Percentiles rank a stretch among this genome's conserved stretches.
These are phyloP conservation scores for Nigrograna mackinnonii DNA, from an alignment of 2,329 filamentous ascomycete species.

Conservation along the genomic window DNA sequence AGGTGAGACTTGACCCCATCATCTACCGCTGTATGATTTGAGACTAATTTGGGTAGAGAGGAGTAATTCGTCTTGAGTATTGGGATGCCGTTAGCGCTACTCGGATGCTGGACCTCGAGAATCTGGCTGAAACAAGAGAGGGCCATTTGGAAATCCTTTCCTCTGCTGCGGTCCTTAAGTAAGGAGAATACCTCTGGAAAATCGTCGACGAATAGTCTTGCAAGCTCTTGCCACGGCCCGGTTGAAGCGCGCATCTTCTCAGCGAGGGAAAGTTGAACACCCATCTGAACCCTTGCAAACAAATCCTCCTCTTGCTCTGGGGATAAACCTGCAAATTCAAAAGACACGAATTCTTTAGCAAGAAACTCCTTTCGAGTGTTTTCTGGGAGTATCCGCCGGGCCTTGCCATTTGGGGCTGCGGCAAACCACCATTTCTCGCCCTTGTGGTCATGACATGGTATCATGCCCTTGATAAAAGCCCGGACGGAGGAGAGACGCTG, in stretches of 20 bases:
- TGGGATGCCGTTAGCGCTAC: slow-evolving; percentile 24
- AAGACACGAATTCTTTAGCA: slow-evolving; percentile 45
- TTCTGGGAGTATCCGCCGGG: slow-evolving; percentile 37
- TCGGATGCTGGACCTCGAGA: slow-evolving; percentile 34
- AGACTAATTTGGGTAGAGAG: slow-evolving; percentile 25
- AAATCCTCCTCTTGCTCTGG: slow-evolving; percentile 51
- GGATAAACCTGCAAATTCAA: slow-evolving; percentile 46
- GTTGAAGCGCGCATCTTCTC: slow-evolving; percentile 52
- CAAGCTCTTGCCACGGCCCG: slow-evolving; percentile 51
- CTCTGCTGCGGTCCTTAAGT: slow-evolving; percentile 29
- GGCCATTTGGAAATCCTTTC: slow-evolving; percentile 37
- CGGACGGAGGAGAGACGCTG: slow-evolving; percentile 51
- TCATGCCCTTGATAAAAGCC: slow-evolving; percentile 49
- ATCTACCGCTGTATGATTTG: slow-evolving; percentile 27
- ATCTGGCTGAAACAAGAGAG: slow-evolving; percentile 42
- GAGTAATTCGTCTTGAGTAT: slow-evolving; percentile 21
- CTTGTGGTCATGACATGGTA: slow-evolving; percentile 47
- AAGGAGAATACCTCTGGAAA: slow-evolving; percentile 42
- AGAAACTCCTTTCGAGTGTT: slow-evolving; percentile 42
- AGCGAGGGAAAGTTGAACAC: slow-evolving; percentile 47
- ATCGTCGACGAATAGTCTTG: slow-evolving; percentile 46
- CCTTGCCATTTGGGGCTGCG: background rate
- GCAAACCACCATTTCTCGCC: slow-evolving; percentile 45
- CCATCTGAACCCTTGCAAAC: slow-evolving; percentile 53
- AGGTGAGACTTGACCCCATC: slow-evolving; percentile 36